Percentiles rank a stretch among this genome's conserved stretches.
Evolutionary conservation across 2,329 filamentous ascomycete genomes (phyloP).

Genomic region (Pseudodiploospora longispora): DNA sequence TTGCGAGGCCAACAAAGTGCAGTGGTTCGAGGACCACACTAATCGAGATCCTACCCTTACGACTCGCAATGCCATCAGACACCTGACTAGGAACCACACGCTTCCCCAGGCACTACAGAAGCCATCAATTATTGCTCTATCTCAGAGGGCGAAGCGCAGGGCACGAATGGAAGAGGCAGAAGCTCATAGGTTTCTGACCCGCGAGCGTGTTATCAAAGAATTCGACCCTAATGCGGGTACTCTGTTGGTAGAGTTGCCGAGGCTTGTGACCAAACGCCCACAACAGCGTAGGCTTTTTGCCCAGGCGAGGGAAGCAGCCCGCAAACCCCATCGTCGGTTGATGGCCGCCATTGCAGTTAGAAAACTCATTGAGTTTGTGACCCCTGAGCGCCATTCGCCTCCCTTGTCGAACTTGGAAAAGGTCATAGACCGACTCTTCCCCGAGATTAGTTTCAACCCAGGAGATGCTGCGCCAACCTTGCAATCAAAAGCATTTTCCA

Average conservation of each 20-base stretch:
- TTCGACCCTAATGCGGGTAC: constrained; percentile 42
- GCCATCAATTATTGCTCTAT: constrained; percentile 53
- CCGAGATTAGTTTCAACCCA: constrained; percentile 25
- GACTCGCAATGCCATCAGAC: constrained; percentile 69
- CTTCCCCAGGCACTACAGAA: constrained; percentile 66
- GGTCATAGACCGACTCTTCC: constrained; percentile 40
- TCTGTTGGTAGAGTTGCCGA: constrained; percentile 36
- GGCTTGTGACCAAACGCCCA: constrained; percentile 12
- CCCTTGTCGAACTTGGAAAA: constrained; percentile 36
- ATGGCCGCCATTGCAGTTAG: constrained; percentile 40
- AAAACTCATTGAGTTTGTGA: constrained; percentile 41
- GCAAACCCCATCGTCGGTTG: constrained; percentile 28
- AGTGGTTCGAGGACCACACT: constrained; percentile 79
- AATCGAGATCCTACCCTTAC: constrained; percentile 74
- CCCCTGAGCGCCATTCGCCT: constrained; percentile 37
- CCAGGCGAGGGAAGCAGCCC: constrained; percentile 16
- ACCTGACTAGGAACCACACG: constrained; percentile 47
- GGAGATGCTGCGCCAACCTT: neutral
- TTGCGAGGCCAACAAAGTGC: constrained; percentile 57
- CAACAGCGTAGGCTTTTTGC: constrained; percentile 13
- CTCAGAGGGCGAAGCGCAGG: constrained; percentile 40
- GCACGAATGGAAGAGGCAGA: constrained; percentile 38
- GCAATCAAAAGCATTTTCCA: constrained; percentile 32
- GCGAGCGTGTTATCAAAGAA: constrained; percentile 36
- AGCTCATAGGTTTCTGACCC: constrained; percentile 46